Evolutionary conservation across 1,284 basidiomycete genomes (phyloP), one percentile per base, ranked within the genome.

Genomic region (Dichomitus squalens): DNA sequence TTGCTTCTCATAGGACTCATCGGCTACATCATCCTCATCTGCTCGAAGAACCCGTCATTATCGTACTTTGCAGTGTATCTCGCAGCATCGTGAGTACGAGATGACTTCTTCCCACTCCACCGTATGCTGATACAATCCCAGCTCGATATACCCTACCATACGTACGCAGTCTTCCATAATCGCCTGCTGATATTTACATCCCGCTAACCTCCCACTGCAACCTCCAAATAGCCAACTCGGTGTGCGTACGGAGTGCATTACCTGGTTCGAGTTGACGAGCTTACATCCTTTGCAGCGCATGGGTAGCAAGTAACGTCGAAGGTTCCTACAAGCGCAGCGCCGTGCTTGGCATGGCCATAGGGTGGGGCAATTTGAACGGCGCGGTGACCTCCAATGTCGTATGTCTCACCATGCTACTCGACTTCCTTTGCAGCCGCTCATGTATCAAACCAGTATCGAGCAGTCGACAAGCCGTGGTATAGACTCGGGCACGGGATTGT

Each of bases 261-360:
- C 2, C 35, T 36, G 18, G 23, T 9, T 49, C 31, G 34, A 43
- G n/a, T 14, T 12, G 57, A 29, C 25, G 38, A 31, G 16, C 29
- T 46, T 11, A 46, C n/a, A 23, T 2, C 2, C 1, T 20, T 38
- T 44, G 18, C 58, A 75, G 80, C 16, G 79, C 84, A 21, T 82
- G 82, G 76, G 75, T 81, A 2, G 77, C 79, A 11, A 72, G 75
- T 50, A 83, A 83, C 53, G 73, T 79, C 34, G 83, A 85, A 65
- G 79, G 89, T 7, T 80, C 83, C 0, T 92, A 91, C 72, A 91
- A 91, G 65, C 85, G 89, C 21, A 86, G 86, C 61, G 88, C 90
- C 1, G 81, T 86, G 0, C 74, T 90, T 23, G 90, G 78, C 0
- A 86, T 89, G 85, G 80, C 84, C 5, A 87, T 89, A 54, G 80